phyloP scores from a whole-genome alignment of 805 yeast species.

The Sugiyamaella valdiviana region DNA sequence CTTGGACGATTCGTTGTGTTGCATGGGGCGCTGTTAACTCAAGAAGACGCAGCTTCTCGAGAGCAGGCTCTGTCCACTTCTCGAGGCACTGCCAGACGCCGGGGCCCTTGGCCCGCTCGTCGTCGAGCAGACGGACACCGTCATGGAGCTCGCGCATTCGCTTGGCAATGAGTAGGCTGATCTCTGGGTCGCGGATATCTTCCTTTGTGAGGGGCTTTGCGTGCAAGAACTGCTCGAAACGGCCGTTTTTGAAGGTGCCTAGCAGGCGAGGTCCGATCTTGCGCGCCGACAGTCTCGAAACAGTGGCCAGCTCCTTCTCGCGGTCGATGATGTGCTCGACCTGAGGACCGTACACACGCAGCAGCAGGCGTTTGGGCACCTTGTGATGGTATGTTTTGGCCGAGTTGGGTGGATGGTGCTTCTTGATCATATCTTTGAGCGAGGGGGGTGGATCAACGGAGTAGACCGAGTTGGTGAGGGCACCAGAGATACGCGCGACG shows the following conservation, averaged over 20 bases:
- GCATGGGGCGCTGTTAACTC: conserved; percentile 34
- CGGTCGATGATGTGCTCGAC: conserved; percentile 83
- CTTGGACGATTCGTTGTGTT: conserved; percentile 20
- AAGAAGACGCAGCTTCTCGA: conserved; percentile 37
- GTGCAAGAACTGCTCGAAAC: conserved; percentile 88
- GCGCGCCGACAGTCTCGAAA: conserved; percentile 65
- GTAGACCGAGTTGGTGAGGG: conserved; percentile 86
- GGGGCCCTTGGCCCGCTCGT: conserved; percentile 58
- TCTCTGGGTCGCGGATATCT: conserved; percentile 68
- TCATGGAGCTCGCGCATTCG: conserved; percentile 93
- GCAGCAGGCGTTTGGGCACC: conserved; percentile 53
- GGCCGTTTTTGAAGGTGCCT: conserved; percentile 88
- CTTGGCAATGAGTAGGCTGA: conserved; percentile 80
- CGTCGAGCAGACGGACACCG: conserved; percentile 58
- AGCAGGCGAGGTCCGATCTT: conserved; percentile 82
- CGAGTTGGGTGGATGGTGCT: conserved; percentile 16
- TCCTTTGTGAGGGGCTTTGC: conserved; percentile 69
- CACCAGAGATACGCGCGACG: conserved; percentile 76
- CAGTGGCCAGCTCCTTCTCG: conserved; percentile 64
- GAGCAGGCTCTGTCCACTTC: conserved; percentile 60
- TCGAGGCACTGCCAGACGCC: conserved; percentile 60
- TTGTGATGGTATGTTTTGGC: conserved; percentile 27
- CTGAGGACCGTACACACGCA: conserved; percentile 84
- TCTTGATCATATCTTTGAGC: conserved; percentile 31
- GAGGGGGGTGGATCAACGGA: conserved; percentile 54